A percentile compares a stretch with the other conserved stretches of the same genome.
Conservation (phyloP, 768 basidiomycete species). For the Lentinula sp. region DNA sequence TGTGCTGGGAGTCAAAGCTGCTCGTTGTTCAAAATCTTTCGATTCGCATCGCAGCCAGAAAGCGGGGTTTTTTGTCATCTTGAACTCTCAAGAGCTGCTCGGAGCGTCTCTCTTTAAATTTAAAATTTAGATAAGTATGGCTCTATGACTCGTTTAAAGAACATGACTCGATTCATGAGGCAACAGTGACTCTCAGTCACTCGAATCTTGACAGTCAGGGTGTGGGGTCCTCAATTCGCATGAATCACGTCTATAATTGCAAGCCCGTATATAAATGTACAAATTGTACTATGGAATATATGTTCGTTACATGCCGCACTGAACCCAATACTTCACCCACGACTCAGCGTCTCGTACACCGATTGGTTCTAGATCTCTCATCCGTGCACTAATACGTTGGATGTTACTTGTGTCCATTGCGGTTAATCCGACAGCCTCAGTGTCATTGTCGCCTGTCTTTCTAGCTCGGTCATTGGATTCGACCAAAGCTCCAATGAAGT, state of each 20-base stretch:
- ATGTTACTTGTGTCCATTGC: neutral
- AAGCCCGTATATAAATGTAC: too few relatives aligned
- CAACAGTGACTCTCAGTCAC: too few relatives aligned
- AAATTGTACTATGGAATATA: neutral
- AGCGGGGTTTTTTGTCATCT: slow-evolving; percentile 14
- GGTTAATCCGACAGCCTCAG: slow-evolving; percentile 7
- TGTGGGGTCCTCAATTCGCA: too few relatives aligned
- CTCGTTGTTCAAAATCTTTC: slow-evolving; percentile 88
- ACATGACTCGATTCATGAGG: neutral
- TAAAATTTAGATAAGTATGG: neutral
- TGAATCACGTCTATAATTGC: too few relatives aligned
- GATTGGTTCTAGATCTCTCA: neutral
- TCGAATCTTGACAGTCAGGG: too few relatives aligned
- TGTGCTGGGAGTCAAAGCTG: slow-evolving; percentile 88
- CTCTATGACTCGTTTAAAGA: neutral
- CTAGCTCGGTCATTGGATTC: neutral
- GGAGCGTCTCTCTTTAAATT: neutral
- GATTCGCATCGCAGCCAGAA: slow-evolving; percentile 98
- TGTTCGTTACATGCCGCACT: neutral
- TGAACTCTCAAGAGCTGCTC: neutral
- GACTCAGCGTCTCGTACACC: neutral
- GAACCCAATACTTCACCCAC: slow-evolving; percentile 2
- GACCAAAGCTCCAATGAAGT: slow-evolving; percentile 18
- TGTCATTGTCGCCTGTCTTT: too few relatives aligned
- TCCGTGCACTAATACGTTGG: neutral